Evolutionary conservation across 345 rosid genomes (phyloP).

Genomic region (Dipteronia dyeriana): DNA sequence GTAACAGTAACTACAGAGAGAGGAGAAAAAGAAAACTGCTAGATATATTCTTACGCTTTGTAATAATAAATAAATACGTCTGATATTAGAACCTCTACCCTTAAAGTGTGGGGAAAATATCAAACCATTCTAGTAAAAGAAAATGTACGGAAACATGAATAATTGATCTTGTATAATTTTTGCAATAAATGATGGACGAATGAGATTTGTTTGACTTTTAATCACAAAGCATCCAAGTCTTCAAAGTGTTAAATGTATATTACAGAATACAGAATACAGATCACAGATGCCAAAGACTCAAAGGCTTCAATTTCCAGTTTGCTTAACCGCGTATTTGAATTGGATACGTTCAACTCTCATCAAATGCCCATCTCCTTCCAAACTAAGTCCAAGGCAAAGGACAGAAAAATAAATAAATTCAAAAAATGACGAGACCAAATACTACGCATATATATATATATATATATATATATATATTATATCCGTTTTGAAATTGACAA

Average conservation of each 20-base stretch:
- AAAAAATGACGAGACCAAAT: background rate
- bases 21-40: no score
- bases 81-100: no score
- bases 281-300: background rate
- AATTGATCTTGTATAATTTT: background rate
- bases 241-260: background rate
- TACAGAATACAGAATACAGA: no score
- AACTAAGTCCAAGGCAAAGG: background rate
- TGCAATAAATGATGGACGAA: background rate
- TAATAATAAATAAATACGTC: no score
- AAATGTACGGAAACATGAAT: background rate
- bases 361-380: background rate
- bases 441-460: no score
- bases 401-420: slow-evolving; percentile 5
- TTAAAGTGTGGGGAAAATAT: no score
- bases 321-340: slow-evolving; percentile 4
- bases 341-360: background rate
- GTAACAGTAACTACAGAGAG: no score
- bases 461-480: no score
- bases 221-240: background rate
- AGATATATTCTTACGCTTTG: no score
- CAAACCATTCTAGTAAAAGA: no score
- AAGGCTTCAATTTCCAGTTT: background rate
- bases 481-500: background rate
- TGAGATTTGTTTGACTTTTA: slow-evolving; percentile 2